Evolutionary conservation across 192 early-diverging fungal genomes (phyloP), one percentile per base, ranked within the genome.

Genomic region (Podila epigama): DNA sequence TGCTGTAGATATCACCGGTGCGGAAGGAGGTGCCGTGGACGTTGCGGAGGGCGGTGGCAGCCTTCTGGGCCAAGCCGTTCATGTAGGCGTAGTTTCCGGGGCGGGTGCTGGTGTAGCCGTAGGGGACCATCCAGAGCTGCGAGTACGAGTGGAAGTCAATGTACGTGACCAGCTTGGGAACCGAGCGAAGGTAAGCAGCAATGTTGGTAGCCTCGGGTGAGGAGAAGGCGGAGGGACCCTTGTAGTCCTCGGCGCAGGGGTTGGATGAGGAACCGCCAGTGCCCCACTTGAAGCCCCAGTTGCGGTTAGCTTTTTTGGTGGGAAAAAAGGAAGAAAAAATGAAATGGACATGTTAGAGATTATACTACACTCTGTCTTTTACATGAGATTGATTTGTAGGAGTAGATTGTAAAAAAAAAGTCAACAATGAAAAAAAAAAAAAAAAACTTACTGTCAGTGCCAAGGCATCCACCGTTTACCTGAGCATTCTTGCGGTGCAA

Each of bases 61-160:
- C 71, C 51, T 65, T 65, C 27, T 10, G 5, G 5, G 70, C 79
- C 5, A 80, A 27, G 0, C 61, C 69, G 35, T 67, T 63, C 70
- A 73, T 57, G 58, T 80, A 75, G 18, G 50, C 33, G 37, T 80
- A 71, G 15, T 63, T 71, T 0, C 60, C 11, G 15, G 81, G 63
- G 16, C 65, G 77, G 2, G 58, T 66, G 31, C 58, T 61, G 18
- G 51, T 36, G 70, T 71, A 80, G 1, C 81, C 81, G 36, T 55
- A 80, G 10, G 81, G 81, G 3, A 72, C 66, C 68, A 82, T 72
- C 58, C 77, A 73, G 35, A 87, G 60, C 63, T 89, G 85, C 20
- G 83, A 85, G 75, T 85, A 89, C 4, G 72, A 72, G 61, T 89
- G 86, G 50, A 85, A 79, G 52, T 85, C 83, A 20, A 85, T 82